Conservation (phyloP, 371 early-diverging fungal genomes). For the Mortierella sp. region DNA sequence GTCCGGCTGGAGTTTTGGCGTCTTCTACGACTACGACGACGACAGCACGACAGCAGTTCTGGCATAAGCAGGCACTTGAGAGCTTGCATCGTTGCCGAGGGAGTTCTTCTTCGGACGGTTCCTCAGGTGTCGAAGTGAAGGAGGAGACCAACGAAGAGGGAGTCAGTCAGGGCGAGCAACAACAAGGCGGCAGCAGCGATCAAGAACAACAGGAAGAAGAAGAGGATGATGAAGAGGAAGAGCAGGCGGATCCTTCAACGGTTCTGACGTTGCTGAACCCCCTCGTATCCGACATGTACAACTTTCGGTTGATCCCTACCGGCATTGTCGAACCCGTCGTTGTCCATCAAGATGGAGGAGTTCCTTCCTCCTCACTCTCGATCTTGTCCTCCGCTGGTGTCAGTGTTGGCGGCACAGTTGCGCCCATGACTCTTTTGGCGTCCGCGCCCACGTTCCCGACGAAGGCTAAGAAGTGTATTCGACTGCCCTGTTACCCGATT, state of each 20-base stretch:
- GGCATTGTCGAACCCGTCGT: neutral
- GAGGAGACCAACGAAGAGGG: neutral
- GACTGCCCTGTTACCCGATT: slow-evolving; percentile 42
- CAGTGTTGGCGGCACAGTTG: neutral
- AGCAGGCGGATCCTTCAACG: slow-evolving; percentile 25
- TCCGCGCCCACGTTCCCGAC: slow-evolving; percentile 19
- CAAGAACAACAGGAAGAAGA: neutral
- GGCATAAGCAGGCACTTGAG: slow-evolving; percentile 25
- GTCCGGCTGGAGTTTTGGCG: neutral
- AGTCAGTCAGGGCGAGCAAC: neutral
- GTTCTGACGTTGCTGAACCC: slow-evolving; percentile 44
- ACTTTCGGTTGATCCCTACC: slow-evolving; percentile 56
- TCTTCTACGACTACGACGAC: neutral
- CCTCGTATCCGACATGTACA: slow-evolving; percentile 55
- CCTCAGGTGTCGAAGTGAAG: neutral
- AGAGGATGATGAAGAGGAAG: slow-evolving; percentile 18
- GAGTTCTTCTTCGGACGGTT: neutral
- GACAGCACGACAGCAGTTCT: slow-evolving; percentile 3
- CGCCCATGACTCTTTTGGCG: slow-evolving; percentile 7
- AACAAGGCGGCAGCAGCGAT: neutral
- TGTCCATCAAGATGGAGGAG: neutral
- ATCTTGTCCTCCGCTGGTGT: neutral
- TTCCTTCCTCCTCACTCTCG: neutral
- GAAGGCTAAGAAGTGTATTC: slow-evolving; percentile 37
- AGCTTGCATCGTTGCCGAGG: neutral